Evolutionary conservation across 2,329 filamentous ascomycete genomes (phyloP), one percentile per base, ranked within the genome.

Genomic region (Colletotrichum filicis): DNA sequence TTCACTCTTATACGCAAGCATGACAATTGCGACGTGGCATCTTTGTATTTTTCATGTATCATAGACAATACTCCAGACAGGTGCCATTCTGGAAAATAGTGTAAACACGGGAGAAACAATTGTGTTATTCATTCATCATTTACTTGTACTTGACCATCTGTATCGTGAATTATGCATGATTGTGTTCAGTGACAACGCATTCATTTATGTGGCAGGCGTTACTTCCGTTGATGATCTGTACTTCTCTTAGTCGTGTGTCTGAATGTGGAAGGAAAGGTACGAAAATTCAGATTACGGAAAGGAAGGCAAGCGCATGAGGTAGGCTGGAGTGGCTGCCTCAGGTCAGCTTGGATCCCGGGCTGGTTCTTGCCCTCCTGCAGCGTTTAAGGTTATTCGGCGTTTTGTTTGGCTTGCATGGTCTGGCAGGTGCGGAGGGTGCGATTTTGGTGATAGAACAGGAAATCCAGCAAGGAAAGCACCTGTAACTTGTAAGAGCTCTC

Each of bases 341-440:
- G 42, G 55, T 28, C 66, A 60, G 59, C 70, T 65, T 42, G 55
- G 46, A 65, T 49, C 28, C 58, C 19, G n/a, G 11, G 66, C 26
- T 57, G 55, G 55, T 24, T 42, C 26, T 26, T 8, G 12, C 60
- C 24, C 19, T 55, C 42, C 37, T 19, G 11, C 11, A 35, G 14
- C 7, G 24, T 65, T 69, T 69, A 70, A 69, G 70, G 66, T 70
- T 65, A 49, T 69, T 65, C 42, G 42, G 70, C 65, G 70, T 73
- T 73, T 65, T 73, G 70, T 60, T 52, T 64, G 70, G 42, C 53
- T 32, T 68, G 59, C 66, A 73, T 65, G 26, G 55, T 26, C 59
- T 64, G 66, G 60, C 66, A 69, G 53, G 46, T 64, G 58, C 58
- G 52, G 46, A 28, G 24, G 26, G 26, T 59, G 55, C 24, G n/a